Base-by-base conservation (phyloP, 352 stramenopile genomes). In the Phytophthora crassamura region DNA sequence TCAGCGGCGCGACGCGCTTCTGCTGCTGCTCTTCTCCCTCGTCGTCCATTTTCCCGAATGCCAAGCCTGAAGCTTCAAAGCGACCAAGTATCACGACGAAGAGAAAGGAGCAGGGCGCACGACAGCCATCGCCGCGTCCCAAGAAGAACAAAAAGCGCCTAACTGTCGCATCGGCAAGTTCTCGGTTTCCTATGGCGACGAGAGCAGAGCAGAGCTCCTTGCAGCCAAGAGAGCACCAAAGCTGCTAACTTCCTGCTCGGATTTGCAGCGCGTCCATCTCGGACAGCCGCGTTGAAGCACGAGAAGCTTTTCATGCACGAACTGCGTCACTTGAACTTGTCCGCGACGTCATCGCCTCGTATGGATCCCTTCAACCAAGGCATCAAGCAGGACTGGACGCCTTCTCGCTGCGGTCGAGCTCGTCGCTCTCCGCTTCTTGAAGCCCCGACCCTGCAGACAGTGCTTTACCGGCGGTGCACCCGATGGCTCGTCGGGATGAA, bases 21-120 rank as follows among this genome's bases (percentile, higher is more conserved):
- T 42, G 33, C 14, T 48, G 25, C 18, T 45, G 15, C 15, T 11
- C 51, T 16, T 51, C 49, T 3, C 18, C 42, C 40, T 54, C 65
- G 9, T 45, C 14, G 4, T 66, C 59, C 69, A 77, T 77, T 40
- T 70, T 66, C 16, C 12, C 16, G 63, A 76, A 50, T 76, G 63
- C 1, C 12, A 52, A 10, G 4, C n/a, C n/a, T n/a, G n/a, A n/a
- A n/a, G n/a, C n/a, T n/a, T n/a, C 18, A 41, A 22, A 50, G 16
- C 15, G 5, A 36, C 18, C 38, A 62, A 59, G 41, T 50, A 20
- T 47, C 28, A 60, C 18, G 25, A 9, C 53, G 25, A 64, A 43
- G 42, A 46, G 56, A 63, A 32, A 51, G 22, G 54, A 53, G 45
- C 7, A 14, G n/a, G 18, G n/a, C n/a, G 28, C 33, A 50, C 43